These are phyloP conservation scores for Venturiaceae sp. DNA, from an alignment of 2,329 filamentous ascomycete genomes.

Conservation along the genomic window DNA sequence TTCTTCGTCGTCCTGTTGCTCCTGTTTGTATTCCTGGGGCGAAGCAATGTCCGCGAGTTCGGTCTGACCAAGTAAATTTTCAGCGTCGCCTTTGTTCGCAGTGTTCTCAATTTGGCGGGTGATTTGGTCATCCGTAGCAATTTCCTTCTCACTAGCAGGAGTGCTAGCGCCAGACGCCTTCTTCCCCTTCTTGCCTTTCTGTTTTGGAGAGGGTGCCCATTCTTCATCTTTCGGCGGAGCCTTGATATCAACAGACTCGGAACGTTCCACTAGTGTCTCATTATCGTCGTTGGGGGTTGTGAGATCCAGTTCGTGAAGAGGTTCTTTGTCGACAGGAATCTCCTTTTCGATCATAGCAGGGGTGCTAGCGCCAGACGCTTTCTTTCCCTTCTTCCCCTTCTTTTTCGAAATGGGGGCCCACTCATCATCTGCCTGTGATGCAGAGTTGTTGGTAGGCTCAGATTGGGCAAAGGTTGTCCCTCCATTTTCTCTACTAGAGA, in stretches of 20 bases:
- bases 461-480: not conserved
- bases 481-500: not conserved
- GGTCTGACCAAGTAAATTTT: not conserved
- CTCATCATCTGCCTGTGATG: not conserved
- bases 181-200: constrained; percentile 38
- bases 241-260: not conserved
- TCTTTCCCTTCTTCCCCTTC: constrained; percentile 38
- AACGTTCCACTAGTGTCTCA: not conserved
- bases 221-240: not conserved
- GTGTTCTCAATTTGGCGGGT: not conserved
- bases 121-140: not conserved
- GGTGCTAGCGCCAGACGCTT: constrained; percentile 1
- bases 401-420: constrained; percentile 23
- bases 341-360: not conserved
- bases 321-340: not conserved
- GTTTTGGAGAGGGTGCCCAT: constrained; percentile 22
- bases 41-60: not conserved
- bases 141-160: not conserved
- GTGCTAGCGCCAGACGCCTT: constrained; percentile 9
- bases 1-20: not conserved
- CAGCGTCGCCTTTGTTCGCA: not conserved
- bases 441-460: not conserved
- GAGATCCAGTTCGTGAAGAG: not conserved
- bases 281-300: not conserved
- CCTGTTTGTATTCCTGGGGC: not conserved